These are phyloP conservation scores for Penicillium daleae DNA, from an alignment of 495 filamentous ascomycete species.

Conservation along the genomic window DNA sequence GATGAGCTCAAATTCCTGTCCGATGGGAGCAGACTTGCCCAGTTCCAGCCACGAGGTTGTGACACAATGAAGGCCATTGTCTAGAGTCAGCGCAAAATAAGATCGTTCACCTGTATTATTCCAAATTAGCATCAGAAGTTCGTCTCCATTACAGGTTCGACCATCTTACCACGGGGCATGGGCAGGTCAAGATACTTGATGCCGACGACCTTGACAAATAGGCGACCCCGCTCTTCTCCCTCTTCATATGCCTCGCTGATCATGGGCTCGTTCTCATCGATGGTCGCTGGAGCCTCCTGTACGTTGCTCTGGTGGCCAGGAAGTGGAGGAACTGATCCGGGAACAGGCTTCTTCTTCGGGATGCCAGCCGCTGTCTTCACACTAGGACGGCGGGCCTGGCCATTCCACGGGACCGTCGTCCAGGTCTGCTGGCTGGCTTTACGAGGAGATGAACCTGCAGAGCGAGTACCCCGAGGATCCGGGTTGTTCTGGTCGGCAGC, in stretches of 20 bases:
- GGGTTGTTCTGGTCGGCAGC: constrained; percentile 54
- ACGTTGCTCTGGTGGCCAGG: constrained; percentile 87
- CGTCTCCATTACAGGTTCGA: no score
- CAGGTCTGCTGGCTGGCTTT: constrained; percentile 83
- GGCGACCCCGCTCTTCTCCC: constrained; percentile 82
- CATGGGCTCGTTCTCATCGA: constrained; percentile 62
- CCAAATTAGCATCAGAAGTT: constrained; percentile 29
- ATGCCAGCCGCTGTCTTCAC: constrained; percentile 60
- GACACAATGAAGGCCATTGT: constrained; percentile 97
- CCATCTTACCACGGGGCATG: constrained; percentile 76
- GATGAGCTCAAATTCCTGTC: constrained; percentile 97
- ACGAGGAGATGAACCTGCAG: constrained; percentile 71
- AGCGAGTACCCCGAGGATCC: constrained; percentile 59
- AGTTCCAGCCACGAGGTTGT: constrained; percentile 95
- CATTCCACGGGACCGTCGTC: constrained; percentile 97
- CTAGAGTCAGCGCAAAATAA: constrained; percentile 91
- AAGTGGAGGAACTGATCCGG: constrained; percentile 74
- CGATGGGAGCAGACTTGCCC: constrained; percentile 90
- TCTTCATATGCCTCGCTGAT: constrained; percentile 66
- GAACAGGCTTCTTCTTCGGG: constrained; percentile 65
- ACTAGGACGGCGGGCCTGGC: constrained; percentile 69
- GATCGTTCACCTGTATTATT: constrained; percentile 73
- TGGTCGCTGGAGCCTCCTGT: constrained; percentile 58
- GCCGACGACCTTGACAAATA: constrained; percentile 97
- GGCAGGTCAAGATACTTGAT: constrained; percentile 94